Conservation (phyloP, 1,284 basidiomycete species). For the Moniliophthora roreri region DNA sequence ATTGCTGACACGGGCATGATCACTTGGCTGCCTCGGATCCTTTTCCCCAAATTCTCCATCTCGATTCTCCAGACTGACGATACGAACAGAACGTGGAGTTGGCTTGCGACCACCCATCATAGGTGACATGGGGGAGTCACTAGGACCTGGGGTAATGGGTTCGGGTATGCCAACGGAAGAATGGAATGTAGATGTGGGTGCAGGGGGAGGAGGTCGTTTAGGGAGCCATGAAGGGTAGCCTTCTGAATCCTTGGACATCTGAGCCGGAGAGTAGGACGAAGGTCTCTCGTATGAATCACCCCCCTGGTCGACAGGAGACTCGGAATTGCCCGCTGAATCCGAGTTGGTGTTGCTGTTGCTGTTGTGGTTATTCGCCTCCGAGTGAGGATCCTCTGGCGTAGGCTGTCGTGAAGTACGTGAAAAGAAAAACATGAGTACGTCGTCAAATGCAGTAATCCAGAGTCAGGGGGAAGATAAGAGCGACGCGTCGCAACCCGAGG, state of each 20-base stretch:
- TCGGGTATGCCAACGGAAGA: slow-evolving; percentile 45
- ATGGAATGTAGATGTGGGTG: slow-evolving; percentile 67
- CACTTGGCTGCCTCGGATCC: slow-evolving; percentile 47
- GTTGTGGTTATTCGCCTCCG: slow-evolving; percentile 20
- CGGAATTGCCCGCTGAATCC: slow-evolving; percentile 25
- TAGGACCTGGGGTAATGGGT: slow-evolving; percentile 35
- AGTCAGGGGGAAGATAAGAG: neutral
- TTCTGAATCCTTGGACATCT: slow-evolving; percentile 49
- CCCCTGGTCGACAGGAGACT: slow-evolving; percentile 21
- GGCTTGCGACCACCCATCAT: slow-evolving; percentile 64
- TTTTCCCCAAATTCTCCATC: slow-evolving; percentile 34
- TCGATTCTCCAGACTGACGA: slow-evolving; percentile 67
- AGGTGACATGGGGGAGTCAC: slow-evolving; percentile 29
- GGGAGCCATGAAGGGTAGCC: slow-evolving; percentile 83
- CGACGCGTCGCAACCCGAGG: slow-evolving; percentile 14
- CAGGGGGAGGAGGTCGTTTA: slow-evolving; percentile 70
- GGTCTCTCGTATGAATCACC: slow-evolving; percentile 8
- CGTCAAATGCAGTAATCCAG: neutral
- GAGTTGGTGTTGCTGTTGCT: neutral
- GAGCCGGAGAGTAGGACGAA: slow-evolving; percentile 11
- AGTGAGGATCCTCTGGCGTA: slow-evolving; percentile 24
- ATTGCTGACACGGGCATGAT: slow-evolving; percentile 44
- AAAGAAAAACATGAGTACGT: slow-evolving; percentile 26
- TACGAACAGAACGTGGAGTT: slow-evolving; percentile 75
- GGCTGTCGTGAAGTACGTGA: slow-evolving; percentile 53